phyloP scores from a whole-genome alignment of 2,329 filamentous ascomycete genomes.

The Arthrinium puccinioides region DNA sequence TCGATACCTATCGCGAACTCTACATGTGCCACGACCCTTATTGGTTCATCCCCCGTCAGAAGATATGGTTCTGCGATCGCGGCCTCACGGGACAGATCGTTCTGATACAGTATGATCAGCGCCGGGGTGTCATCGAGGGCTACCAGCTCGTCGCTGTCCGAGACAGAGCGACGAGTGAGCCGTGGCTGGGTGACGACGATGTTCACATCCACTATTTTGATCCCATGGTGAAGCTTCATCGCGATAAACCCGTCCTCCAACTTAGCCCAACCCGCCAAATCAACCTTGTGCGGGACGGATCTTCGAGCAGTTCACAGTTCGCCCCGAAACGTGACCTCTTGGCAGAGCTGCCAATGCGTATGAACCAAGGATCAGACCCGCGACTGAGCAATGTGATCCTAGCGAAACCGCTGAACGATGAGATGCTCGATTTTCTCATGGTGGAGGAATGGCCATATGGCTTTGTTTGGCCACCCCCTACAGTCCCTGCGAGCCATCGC shows the following conservation, averaged over 20 bases:
- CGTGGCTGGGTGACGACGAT: conserved; percentile 58
- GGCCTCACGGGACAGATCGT: conserved; percentile 69
- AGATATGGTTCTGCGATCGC: conserved; percentile 79
- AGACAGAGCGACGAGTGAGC: conserved; percentile 42
- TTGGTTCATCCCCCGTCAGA: conserved; percentile 77
- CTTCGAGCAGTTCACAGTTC: conserved; percentile 7
- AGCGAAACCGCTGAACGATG: conserved; percentile 40
- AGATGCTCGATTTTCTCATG: conserved; percentile 24
- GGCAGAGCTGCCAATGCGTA: conserved; percentile 45
- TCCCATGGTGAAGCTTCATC: conserved; percentile 62
- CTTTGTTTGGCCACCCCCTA: conserved; percentile 68
- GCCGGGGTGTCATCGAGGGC: conserved; percentile 69
- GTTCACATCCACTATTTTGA: conserved; percentile 68
- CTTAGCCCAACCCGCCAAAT: conserved; percentile 31
- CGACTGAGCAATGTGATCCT: conserved; percentile 64
- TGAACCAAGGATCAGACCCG: conserved; percentile 35
- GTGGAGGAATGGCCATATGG: conserved; percentile 33
- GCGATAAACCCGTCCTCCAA: conserved; percentile 65
- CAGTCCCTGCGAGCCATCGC: conserved; percentile 57
- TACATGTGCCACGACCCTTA: conserved; percentile 69
- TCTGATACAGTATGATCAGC: conserved; percentile 67
- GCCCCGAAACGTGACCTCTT: conserved; percentile 28
- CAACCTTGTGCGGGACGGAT: conserved; percentile 11
- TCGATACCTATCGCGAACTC: conserved; percentile 59
- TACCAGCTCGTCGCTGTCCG: conserved; percentile 67